Conservation (phyloP, 208 protist species). For the Porcisia hertigi region DNA sequence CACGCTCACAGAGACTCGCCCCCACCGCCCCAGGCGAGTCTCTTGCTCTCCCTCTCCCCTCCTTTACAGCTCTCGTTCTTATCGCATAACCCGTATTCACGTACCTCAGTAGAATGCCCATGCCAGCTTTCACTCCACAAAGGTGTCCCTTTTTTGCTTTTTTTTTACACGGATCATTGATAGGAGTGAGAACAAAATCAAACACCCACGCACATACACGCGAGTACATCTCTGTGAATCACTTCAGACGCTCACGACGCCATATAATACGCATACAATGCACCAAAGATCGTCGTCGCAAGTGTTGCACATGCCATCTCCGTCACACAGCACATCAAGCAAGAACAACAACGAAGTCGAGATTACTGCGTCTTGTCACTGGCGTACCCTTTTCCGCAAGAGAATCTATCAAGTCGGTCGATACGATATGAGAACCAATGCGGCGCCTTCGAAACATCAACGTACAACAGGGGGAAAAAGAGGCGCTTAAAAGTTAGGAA, state of each 20-base stretch:
- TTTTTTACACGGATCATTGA: background rate
- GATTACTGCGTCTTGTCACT: background rate
- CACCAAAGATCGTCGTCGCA: conserved; percentile 1
- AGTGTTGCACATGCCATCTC: background rate
- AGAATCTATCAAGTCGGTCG: background rate
- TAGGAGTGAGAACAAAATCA: background rate
- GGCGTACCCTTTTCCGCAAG: background rate
- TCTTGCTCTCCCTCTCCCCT: background rate
- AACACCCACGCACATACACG: background rate
- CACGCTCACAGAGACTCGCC: background rate
- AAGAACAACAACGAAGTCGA: background rate
- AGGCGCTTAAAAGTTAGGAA: conserved; percentile 2
- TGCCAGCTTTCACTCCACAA: background rate
- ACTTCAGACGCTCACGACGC: background rate
- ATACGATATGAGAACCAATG: background rate
- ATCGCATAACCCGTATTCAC: background rate
- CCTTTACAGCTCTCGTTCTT: background rate
- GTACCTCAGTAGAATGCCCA: background rate
- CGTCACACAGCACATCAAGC: background rate
- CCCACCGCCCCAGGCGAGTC: background rate
- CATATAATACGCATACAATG: background rate
- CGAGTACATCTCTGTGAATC: background rate
- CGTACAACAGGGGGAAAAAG: background rate
- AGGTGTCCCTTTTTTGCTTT: background rate
- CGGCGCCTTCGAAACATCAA: background rate